phyloP scores from a whole-genome alignment of 495 filamentous ascomycete species.

The Thermothielavioides terrestris region DNA sequence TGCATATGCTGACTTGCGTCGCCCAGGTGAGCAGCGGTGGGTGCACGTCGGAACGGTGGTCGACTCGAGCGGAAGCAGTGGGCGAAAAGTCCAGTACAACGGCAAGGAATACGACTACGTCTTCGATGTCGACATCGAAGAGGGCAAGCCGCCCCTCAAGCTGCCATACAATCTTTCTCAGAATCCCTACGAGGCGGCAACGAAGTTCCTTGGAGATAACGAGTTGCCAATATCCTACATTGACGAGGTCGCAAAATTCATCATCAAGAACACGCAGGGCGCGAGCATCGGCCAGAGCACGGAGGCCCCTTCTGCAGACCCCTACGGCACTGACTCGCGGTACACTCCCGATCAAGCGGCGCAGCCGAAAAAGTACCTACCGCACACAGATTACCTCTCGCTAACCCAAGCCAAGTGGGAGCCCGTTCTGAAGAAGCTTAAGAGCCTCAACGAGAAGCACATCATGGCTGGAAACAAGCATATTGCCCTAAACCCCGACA shows the following conservation, averaged over 20 bases:
- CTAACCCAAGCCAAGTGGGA: conserved; percentile 44
- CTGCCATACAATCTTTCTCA: conserved; percentile 87
- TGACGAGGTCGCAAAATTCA: conserved; percentile 91
- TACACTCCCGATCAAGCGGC: conserved; percentile 64
- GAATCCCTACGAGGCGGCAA: conserved; percentile 87
- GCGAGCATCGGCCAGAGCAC: conserved; percentile 58
- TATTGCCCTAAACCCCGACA: conserved; percentile 60
- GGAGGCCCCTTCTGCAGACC: conserved; percentile 47
- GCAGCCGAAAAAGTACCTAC: conserved; percentile 54
- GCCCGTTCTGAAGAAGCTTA: conserved; percentile 18
- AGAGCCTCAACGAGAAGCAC: conserved; percentile 20
- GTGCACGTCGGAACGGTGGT: conserved; percentile 88
- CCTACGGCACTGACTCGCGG: conserved; percentile 67
- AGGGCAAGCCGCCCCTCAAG: conserved; percentile 88
- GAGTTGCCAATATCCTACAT: conserved; percentile 84
- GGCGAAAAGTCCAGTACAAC: conserved; percentile 57
- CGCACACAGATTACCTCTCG: conserved; percentile 76
- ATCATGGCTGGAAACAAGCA: conserved; percentile 58
- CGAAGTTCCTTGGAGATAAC: conserved; percentile 85
- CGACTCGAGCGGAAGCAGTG: conserved; percentile 74
- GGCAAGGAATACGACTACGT: conserved; percentile 96
- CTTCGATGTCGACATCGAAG: conserved; percentile 96
- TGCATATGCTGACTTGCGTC: conserved; percentile 5
- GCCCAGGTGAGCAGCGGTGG: conserved; percentile 55
- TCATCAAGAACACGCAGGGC: conserved; percentile 79